These are phyloP conservation scores for Debaryomyces sp. DNA, from an alignment of 1,139 yeast species.

Conservation along the genomic window DNA sequence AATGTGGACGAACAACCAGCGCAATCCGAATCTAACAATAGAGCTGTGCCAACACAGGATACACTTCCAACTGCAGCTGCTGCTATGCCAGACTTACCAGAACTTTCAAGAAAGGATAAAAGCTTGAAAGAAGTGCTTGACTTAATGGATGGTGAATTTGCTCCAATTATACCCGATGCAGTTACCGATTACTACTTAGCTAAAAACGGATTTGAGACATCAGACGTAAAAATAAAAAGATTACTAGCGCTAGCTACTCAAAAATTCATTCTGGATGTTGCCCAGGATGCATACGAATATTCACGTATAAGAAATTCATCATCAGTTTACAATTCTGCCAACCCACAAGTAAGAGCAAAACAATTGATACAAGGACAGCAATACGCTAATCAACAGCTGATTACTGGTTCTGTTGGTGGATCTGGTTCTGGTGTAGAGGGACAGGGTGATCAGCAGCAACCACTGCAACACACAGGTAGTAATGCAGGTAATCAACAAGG, in stretches of 20 bases:
- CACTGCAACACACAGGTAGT: conserved; percentile 34
- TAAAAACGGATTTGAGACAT: conserved; percentile 84
- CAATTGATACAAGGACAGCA: conserved; percentile 74
- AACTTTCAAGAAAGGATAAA: conserved; percentile 80
- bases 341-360: conserved; percentile 85
- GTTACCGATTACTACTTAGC: conserved; percentile 94
- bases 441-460: conserved; percentile 34
- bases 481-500: conserved; percentile 67
- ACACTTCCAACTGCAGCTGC: conserved; percentile 6
- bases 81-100: conserved; percentile 59
- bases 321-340: conserved; percentile 79
- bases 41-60: conserved; percentile 11
- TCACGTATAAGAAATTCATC: conserved; percentile 85
- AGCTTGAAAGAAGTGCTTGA: conserved; percentile 83
- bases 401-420: conserved; percentile 39
- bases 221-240: conserved; percentile 79
- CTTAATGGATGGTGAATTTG: conserved; percentile 84
- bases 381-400: conserved; percentile 48
- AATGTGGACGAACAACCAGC: conserved; percentile 17
- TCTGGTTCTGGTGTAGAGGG: conserved; percentile 41
- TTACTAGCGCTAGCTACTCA: conserved; percentile 93
- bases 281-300: conserved; percentile 96
- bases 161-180: conserved; percentile 96
- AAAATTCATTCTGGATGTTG: conserved; percentile 90
- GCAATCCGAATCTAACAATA: conserved; percentile 4